Evolutionary conservation across 2,329 filamentous ascomycete species (phyloP), one percentile per base, ranked within the genome.

Genomic region (Fusarium humuli): DNA sequence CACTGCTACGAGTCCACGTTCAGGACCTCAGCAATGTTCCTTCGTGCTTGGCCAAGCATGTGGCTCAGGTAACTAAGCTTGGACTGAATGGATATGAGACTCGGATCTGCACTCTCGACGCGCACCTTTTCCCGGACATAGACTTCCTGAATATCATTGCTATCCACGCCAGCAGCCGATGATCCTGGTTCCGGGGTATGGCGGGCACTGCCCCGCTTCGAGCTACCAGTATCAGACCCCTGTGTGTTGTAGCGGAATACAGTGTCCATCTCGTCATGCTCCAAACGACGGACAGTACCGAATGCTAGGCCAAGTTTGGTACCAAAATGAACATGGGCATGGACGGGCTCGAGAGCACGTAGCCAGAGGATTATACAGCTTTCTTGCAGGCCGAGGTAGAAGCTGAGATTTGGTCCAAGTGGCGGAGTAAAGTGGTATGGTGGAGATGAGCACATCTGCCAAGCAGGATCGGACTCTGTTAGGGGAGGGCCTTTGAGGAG

Each of bases 81-180:
- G 7, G 94, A 91, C 78, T 93, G 91, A 34, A 96, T 85, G 37
- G 92, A 91, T 78, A 98, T 90, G 70, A 98, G 78, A 73, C 90
- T 94, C 2, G 95, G 95, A 79, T 98, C 94, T 58, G 94, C 93
- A 75, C 90, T 95, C 79, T 97, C 94, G 3, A 98, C 91, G 42
- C 92, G 87, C 7, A 97, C 88, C 82, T 98, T 98, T 79, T 98
- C 95, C 72, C 91, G 90, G 47, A 98, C 95, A 69, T 89, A 91
- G 5, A 98, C 94, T 66, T 96, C 90, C 5, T 80, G 78, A 32
- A 79, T 66, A 37, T 76, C 74, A 44, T 56, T 67, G 29, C 44
- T 61, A 18, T 72, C 71, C 32, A 69, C 70, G 22, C 66, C 63
- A 10, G 71, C 59, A 5, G 67, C 59, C 13, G 65, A 50, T 14